These are phyloP conservation scores for Boletus subparvulus DNA, from an alignment of 768 basidiomycete species.

Conservation along the genomic window DNA sequence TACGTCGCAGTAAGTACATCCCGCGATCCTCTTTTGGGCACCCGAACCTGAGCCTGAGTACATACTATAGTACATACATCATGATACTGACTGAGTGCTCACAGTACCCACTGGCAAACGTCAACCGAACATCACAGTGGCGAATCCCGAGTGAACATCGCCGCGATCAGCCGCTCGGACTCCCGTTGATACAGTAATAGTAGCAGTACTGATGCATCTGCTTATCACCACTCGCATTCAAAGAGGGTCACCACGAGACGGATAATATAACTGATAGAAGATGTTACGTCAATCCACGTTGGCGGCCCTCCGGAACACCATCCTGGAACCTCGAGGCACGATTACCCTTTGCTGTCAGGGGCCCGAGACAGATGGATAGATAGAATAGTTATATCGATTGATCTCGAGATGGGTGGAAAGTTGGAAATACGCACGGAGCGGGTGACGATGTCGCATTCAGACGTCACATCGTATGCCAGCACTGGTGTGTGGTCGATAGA, in stretches of 20 bases:
- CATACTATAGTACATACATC: not conserved
- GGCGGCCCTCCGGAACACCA: not conserved
- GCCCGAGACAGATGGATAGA: slow-evolving; percentile 6
- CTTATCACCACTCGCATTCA: slow-evolving; percentile 8
- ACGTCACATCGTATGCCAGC: too few species aligned
- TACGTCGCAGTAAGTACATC: not conserved
- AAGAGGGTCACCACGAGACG: not conserved
- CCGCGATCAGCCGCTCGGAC: slow-evolving; percentile 9
- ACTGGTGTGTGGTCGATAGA: not conserved
- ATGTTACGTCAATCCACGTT: slow-evolving; percentile 11
- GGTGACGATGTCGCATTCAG: too few species aligned
- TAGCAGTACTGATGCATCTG: not conserved
- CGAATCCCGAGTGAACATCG: not conserved
- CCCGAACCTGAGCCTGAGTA: slow-evolving; percentile 1
- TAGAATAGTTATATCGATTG: not conserved
- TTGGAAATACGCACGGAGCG: not conserved
- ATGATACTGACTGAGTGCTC: not conserved
- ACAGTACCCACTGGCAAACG: not conserved
- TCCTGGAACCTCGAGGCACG: slow-evolving; percentile 18
- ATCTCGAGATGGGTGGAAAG: slow-evolving; percentile 1
- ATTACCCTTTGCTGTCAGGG: slow-evolving; percentile 8
- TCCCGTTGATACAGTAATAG: not conserved
- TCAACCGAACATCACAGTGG: not conserved
- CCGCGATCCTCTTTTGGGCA: slow-evolving; percentile 4
- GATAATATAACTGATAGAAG: slow-evolving; percentile 8